A percentile compares a stretch with the other conserved stretches of the same genome.
These are phyloP conservation scores for Blastomyces percursus DNA, from an alignment of 2,329 filamentous ascomycete genomes.

Conservation along the genomic window DNA sequence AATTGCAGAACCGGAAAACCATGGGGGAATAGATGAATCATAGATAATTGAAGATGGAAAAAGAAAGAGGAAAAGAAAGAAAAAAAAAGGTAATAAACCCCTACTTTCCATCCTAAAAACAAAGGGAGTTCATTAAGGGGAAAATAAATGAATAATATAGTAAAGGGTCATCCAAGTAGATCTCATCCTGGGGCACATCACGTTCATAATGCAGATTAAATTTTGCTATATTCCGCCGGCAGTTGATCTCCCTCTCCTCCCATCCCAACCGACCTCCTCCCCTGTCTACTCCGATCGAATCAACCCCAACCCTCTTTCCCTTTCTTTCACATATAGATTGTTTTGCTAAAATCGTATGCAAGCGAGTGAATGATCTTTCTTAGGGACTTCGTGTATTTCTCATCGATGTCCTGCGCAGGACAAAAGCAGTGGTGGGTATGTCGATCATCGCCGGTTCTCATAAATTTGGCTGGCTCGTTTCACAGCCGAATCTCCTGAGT, in stretches of 20 bases:
- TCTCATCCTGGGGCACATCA: not conserved
- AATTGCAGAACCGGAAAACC: not conserved
- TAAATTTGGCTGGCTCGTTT: not conserved
- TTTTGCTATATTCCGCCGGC: not conserved
- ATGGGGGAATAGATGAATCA: not conserved
- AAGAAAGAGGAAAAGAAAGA: not conserved
- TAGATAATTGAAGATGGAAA: not conserved
- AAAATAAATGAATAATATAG: not conserved
- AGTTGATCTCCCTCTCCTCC: not conserved
- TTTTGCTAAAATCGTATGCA: not conserved
- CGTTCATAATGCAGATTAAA: not conserved
- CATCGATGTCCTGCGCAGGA: not conserved
- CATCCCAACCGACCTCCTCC: not conserved
- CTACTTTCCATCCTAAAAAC: not conserved
- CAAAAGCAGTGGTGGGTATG: not conserved
- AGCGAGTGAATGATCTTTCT: not conserved
- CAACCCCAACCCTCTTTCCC: not conserved
- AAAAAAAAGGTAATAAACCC: not conserved
- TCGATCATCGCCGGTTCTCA: not conserved
- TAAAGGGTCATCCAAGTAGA: not conserved
- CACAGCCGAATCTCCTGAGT: conserved; percentile 10
- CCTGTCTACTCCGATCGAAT: not conserved
- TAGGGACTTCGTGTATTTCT: not conserved
- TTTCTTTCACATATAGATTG: not conserved
- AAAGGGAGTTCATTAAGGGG: not conserved